Evolutionary conservation across 192 early-diverging fungal species (phyloP).

Genomic region (Coemansia sp.): DNA sequence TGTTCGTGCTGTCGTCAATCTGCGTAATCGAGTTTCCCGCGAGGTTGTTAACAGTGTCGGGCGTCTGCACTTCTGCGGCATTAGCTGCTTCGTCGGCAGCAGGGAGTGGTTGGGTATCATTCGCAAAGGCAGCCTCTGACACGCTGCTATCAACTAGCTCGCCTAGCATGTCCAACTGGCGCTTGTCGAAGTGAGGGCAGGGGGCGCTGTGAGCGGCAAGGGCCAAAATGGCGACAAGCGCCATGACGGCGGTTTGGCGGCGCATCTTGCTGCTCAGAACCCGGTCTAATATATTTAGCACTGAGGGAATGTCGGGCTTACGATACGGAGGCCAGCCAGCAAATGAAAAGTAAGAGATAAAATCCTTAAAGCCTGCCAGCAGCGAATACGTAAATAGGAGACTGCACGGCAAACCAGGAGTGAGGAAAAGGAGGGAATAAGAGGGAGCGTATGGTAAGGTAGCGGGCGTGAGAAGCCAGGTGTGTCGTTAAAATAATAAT

Average conservation of each 20-base stretch:
- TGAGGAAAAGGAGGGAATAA: neutral
- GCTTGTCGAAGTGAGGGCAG: constrained; percentile 7
- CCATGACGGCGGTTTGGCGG: constrained; percentile 4
- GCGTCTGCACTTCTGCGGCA: neutral
- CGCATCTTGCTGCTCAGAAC: constrained; percentile 11
- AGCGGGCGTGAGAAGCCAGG: neutral
- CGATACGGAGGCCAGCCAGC: neutral
- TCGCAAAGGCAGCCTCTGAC: neutral
- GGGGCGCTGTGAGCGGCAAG: constrained; percentile 5
- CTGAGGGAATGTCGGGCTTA: neutral
- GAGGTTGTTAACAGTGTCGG: constrained; percentile 20
- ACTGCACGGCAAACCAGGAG: neutral
- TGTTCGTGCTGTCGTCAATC: constrained; percentile 38
- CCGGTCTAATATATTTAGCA: neutral
- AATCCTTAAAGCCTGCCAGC: neutral
- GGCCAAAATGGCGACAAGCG: constrained; percentile 13
- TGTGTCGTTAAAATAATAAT: neutral
- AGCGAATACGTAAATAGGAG: neutral
- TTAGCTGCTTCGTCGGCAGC: neutral
- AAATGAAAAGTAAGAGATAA: neutral
- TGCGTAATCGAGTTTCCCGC: constrained; percentile 39
- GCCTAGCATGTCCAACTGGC: constrained; percentile 13
- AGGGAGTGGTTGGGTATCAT: neutral
- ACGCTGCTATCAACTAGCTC: neutral
- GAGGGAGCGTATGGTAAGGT: neutral